These are phyloP conservation scores for Mallotus nudiflorus DNA, from an alignment of 345 rosid genomes.

Conservation along the genomic window DNA sequence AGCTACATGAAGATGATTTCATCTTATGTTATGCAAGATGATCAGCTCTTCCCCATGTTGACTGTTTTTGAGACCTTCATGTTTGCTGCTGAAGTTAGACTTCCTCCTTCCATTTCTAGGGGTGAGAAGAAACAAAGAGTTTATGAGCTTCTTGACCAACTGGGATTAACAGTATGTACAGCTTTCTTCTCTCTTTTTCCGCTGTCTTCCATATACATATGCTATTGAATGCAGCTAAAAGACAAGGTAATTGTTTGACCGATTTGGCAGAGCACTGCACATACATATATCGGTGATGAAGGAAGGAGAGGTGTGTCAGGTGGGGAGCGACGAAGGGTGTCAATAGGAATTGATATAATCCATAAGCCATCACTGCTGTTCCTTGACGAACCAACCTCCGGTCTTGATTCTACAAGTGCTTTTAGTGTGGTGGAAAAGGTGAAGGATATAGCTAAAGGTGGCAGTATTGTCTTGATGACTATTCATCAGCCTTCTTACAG, in stretches of 20 bases:
- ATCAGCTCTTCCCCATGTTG: conserved; percentile 75
- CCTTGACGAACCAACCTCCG: conserved; percentile 91
- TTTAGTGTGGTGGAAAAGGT: conserved; percentile 84
- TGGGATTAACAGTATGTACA: conserved; percentile 58
- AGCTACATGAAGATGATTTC: conserved; percentile 79
- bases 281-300: conserved; percentile 72
- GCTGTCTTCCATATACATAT: background rate
- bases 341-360: conserved; percentile 78
- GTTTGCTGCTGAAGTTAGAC: conserved; percentile 85
- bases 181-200: too few species aligned
- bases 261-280: conserved; percentile 36
- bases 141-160: conserved; percentile 60
- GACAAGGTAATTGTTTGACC: background rate
- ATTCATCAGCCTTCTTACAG: conserved; percentile 78
- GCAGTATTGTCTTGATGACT: conserved; percentile 77
- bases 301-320: conserved; percentile 85
- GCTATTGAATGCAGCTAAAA: too few species aligned
- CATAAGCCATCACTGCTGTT: conserved; percentile 78
- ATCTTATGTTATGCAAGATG: conserved; percentile 93
- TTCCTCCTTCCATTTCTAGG: conserved; percentile 66
- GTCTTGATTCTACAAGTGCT: conserved; percentile 83
- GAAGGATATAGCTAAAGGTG: conserved; percentile 69
- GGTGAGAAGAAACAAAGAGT: conserved; percentile 70
- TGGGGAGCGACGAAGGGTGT: conserved; percentile 77
- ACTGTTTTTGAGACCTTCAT: conserved; percentile 79